Conservation (phyloP, 352 stramenopile species). For the Phytophthora europaea region DNA sequence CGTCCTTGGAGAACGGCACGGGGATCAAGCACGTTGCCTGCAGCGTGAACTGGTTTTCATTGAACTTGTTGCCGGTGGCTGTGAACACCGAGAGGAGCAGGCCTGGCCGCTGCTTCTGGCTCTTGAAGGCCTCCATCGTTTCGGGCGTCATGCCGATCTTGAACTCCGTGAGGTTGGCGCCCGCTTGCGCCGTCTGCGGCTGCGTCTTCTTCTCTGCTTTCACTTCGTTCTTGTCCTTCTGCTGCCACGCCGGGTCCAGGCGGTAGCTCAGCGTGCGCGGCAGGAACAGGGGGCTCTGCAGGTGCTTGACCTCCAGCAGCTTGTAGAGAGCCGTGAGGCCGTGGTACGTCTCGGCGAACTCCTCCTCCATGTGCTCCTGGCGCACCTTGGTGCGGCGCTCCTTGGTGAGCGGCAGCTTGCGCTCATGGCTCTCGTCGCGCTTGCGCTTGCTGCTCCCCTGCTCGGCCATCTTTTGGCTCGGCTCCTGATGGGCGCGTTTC, state of each 20-base stretch:
- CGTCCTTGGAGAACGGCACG: constrained; percentile 71
- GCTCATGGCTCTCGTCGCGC: constrained; percentile 63
- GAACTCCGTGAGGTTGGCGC: constrained; percentile 58
- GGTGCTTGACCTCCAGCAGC: constrained; percentile 78
- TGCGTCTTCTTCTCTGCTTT: constrained; percentile 22
- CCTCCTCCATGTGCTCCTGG: constrained; percentile 81
- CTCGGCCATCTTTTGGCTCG: constrained; percentile 25
- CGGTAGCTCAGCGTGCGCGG: constrained; percentile 85
- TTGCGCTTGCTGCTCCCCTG: constrained; percentile 66
- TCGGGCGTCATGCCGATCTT: constrained; percentile 79
- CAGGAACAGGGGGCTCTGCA: constrained; percentile 79
- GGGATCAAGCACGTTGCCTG: constrained; percentile 71
- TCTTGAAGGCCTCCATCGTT: constrained; percentile 70
- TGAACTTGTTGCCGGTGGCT: constrained; percentile 52
- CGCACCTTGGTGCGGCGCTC: constrained; percentile 59
- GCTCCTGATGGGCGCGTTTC: not conserved
- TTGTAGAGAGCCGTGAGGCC: constrained; percentile 87
- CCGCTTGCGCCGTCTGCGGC: constrained; percentile 19
- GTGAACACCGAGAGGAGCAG: constrained; percentile 68
- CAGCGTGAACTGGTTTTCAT: constrained; percentile 69
- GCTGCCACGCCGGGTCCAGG: constrained; percentile 42
- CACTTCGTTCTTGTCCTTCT: constrained; percentile 16
- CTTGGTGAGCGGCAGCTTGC: constrained; percentile 39
- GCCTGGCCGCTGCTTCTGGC: constrained; percentile 60
- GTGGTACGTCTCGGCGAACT: constrained; percentile 87